Percentiles rank a stretch among this genome's conserved stretches.
phyloP scores from a whole-genome alignment of 257 asterid genomes.

The Echites panduratus region DNA sequence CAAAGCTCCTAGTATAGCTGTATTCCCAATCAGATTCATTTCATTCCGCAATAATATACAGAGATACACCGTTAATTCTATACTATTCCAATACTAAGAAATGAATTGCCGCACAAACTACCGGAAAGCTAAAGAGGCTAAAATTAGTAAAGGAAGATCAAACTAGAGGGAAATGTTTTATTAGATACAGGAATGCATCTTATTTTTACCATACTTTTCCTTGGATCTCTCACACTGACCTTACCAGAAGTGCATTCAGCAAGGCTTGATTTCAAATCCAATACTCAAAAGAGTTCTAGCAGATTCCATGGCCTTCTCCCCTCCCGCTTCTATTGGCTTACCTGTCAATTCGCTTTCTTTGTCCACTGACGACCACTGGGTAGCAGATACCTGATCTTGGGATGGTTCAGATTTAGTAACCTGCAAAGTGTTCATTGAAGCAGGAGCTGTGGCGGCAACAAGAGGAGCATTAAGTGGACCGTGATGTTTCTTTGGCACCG shows the following conservation, averaged over 20 bases:
- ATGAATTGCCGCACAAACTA: conserved; percentile 3
- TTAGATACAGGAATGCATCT: conserved; percentile 18
- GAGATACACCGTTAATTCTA: conserved; percentile 3
- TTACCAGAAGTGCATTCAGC: conserved; percentile 37
- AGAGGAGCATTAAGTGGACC: conserved; percentile 39
- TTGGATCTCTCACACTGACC: no score
- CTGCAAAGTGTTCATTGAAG: conserved; percentile 30
- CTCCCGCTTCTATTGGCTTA: conserved; percentile 36
- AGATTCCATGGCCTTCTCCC: conserved; percentile 41
- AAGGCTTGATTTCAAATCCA: conserved; percentile 77
- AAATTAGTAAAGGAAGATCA: neutral
- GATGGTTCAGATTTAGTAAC: conserved; percentile 22
- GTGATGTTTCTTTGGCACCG: conserved; percentile 66
- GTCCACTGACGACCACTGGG: conserved; percentile 60
- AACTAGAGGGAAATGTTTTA: conserved; percentile 3
- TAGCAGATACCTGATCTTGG: conserved; percentile 31
- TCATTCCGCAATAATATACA: conserved; percentile 13
- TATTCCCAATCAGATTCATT: conserved; percentile 9
- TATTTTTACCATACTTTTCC: conserved; percentile 12
- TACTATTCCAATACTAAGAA: neutral
- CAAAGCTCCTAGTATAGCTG: conserved; percentile 8
- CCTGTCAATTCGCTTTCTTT: conserved; percentile 52
- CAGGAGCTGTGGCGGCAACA: conserved; percentile 36
- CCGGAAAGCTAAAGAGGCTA: conserved; percentile 7
- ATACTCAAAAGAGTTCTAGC: conserved; percentile 59